These are phyloP conservation scores for Wickerhamiella spandovensis DNA, from an alignment of 805 yeast species.

Conservation along the genomic window DNA sequence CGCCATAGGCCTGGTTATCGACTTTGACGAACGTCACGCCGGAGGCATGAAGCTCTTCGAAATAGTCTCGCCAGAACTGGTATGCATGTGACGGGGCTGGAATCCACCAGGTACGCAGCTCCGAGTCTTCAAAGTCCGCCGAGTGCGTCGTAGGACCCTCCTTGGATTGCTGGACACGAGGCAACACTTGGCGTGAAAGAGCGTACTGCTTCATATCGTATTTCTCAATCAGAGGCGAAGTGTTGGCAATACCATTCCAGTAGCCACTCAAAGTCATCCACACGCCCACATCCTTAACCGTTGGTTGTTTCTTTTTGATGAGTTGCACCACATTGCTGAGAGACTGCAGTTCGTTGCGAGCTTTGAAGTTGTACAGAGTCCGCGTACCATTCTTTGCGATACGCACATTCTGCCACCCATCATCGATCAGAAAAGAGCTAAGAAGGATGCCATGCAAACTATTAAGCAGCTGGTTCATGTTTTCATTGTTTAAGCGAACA, in stretches of 20 bases:
- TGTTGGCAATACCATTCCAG: background rate
- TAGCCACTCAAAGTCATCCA: background rate
- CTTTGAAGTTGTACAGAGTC: background rate
- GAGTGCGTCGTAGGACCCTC: background rate
- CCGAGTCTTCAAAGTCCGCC: background rate
- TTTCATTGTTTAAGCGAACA: background rate
- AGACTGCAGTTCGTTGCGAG: background rate
- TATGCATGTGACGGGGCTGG: background rate
- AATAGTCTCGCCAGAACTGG: background rate
- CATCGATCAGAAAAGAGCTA: background rate
- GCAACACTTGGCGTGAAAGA: background rate
- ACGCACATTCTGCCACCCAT: background rate
- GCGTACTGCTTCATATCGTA: background rate
- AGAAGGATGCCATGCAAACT: background rate
- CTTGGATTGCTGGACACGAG: background rate
- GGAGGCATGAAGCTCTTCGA: background rate
- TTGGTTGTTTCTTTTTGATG: background rate
- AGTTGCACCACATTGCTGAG: background rate
- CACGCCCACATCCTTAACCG: background rate
- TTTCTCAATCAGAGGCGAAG: background rate
- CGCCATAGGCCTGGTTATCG: background rate
- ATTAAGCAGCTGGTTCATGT: background rate
- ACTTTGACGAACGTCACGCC: background rate
- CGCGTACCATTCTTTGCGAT: background rate
- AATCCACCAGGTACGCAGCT: background rate